Base-by-base conservation (phyloP, 495 filamentous ascomycete genomes). In the Hypomontagnella monticulosa region DNA sequence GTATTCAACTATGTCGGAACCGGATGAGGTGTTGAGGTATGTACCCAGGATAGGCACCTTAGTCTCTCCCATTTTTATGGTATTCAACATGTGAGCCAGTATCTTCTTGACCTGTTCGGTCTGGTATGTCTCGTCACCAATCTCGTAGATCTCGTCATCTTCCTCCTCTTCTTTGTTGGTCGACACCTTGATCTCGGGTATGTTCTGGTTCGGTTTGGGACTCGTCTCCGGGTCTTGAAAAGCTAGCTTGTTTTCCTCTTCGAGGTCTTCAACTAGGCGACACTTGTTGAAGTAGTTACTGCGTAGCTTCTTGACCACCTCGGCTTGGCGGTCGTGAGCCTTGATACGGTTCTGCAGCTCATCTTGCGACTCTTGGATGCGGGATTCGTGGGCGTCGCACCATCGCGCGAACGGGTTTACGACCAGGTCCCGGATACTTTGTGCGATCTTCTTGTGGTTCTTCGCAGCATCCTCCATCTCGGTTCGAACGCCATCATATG, bases 261-360 rank as follows among this genome's bases (percentile, higher is more conserved):
- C 96, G 53, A 97, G 76, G 71, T 99, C 95, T 75, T 99, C 95
- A 5, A 97, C 88, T 41, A 96, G 84, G 43, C 95, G 90, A 71
- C 95, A 99, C 78, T 97, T 98, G 81, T 97, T 98, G 85, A 97
- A 99, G 77, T 99, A 99, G 63, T 89, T 87, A 71, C 93, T 97
- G 41, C 96, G 87, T 61, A 97, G 83, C 79, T 98, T 97, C 81
- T 91, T 91, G 32, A 96, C 92, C 19, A 84, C 72, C 52, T 98
- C 96, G 40, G 89, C 89, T 75, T 98, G 96, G 67, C 91, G 93
- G 72, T 97, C 92, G 70, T 97, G 92, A 42, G 89, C 84, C 79
- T 96, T 97, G 76, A 98, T 93, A 34, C 92, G 88, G 11, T 81
- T 68, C 73, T 97, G 93, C 14, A 99, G 85, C 58, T 96, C 93